Evolutionary conservation across 139 green algal genomes (phyloP).

Genomic region (Volvox africanus): DNA sequence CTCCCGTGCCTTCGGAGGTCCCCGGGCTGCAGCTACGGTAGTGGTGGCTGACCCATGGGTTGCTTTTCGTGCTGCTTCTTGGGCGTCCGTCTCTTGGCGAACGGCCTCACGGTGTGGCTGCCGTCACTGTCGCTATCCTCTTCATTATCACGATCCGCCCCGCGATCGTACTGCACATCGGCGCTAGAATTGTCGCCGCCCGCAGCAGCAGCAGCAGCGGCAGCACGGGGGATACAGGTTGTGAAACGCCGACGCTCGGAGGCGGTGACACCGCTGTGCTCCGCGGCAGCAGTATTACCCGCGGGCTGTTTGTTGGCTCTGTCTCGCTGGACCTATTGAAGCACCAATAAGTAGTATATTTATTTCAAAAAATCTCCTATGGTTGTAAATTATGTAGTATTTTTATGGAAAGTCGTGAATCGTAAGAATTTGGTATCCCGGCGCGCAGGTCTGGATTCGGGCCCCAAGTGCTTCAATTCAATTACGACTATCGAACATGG

Average conservation of each 20-base stretch:
- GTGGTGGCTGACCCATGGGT: neutral
- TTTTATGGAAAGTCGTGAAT: neutral
- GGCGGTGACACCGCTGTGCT: neutral
- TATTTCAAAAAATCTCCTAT: too few species aligned
- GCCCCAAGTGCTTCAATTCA: neutral
- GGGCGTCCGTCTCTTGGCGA: constrained; percentile 4
- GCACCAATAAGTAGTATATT: too few species aligned
- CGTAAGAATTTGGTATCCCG: neutral
- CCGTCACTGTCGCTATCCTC: constrained; percentile 31
- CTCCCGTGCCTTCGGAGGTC: neutral
- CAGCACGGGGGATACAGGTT: constrained; percentile 8
- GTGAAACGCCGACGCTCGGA: neutral
- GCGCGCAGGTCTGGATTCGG: neutral
- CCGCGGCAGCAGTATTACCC: neutral
- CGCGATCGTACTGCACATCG: neutral
- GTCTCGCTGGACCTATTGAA: too few species aligned
- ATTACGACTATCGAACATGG: neutral
- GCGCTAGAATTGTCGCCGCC: neutral
- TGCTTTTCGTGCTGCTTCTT: constrained; percentile 10
- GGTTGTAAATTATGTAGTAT: neutral
- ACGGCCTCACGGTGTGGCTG: constrained; percentile 6
- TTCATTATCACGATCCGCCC: neutral
- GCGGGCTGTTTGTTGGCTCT: neutral
- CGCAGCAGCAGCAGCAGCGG: too few species aligned
- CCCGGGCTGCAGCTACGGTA: neutral